Conservation (phyloP, 352 stramenopile species). For the Pythium inflatum region DNA sequence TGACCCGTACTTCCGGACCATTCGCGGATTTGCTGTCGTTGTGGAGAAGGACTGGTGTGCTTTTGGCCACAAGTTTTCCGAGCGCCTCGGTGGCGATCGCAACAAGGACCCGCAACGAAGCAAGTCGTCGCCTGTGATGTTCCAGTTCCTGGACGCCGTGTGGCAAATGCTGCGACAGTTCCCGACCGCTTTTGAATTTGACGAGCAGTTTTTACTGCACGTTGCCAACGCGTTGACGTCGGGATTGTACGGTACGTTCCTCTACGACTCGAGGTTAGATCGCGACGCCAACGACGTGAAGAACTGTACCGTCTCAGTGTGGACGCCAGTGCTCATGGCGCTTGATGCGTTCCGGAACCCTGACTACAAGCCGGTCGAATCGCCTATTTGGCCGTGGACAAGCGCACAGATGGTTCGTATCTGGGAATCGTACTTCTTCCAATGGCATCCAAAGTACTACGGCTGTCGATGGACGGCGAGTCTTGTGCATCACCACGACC, state of each 20-base stretch:
- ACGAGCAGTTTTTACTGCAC: conserved; percentile 81
- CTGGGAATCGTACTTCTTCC: conserved; percentile 87
- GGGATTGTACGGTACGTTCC: conserved; percentile 81
- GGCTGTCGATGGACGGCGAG: conserved; percentile 76
- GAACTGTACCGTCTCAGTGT: conserved; percentile 67
- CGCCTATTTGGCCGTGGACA: conserved; percentile 82
- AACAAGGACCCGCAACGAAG: conserved; percentile 72
- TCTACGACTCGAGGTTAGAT: conserved; percentile 77
- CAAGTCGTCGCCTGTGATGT: conserved; percentile 85
- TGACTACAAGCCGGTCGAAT: conserved; percentile 48
- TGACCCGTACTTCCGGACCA: conserved; percentile 87
- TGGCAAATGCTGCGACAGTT: conserved; percentile 87
- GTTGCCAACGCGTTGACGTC: conserved; percentile 81
- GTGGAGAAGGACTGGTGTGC: conserved; percentile 89
- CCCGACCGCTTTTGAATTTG: conserved; percentile 85
- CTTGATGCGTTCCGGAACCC: conserved; percentile 53
- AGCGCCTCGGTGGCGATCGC: conserved; percentile 71
- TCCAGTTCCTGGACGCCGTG: conserved; percentile 86
- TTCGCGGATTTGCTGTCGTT: conserved; percentile 76
- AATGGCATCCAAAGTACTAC: conserved; percentile 85
- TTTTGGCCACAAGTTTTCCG: conserved; percentile 86
- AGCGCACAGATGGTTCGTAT: conserved; percentile 78
- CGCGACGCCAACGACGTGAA: conserved; percentile 67
- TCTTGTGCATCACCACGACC: conserved; percentile 40
- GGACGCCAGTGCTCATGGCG: conserved; percentile 74